Percentiles rank a stretch among this genome's conserved stretches.
These are phyloP conservation scores for Pseudocercospora eumusae DNA, from an alignment of 2,329 filamentous ascomycete species.

Conservation along the genomic window DNA sequence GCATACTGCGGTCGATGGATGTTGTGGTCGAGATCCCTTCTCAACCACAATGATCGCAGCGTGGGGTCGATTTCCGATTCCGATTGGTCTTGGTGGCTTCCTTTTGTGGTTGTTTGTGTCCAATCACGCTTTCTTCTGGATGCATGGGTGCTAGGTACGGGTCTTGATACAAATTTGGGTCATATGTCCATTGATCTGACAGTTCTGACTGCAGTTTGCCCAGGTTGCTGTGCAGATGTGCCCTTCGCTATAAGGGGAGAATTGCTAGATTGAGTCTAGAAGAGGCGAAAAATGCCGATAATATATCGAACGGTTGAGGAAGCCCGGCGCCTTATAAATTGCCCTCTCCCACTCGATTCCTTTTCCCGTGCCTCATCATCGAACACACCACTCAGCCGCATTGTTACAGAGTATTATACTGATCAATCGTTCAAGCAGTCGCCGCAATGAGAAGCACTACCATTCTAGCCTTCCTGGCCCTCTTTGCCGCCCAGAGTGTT, in stretches of 20 bases:
- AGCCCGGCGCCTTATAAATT: too few relatives aligned
- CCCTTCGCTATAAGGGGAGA: background rate
- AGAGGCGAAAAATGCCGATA: background rate
- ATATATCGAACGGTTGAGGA: background rate
- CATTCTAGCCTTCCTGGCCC: too few relatives aligned
- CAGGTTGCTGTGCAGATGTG: background rate
- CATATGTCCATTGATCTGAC: background rate
- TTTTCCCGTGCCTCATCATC: too few relatives aligned
- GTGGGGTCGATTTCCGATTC: slow-evolving; percentile 4
- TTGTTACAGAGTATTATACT: too few relatives aligned
- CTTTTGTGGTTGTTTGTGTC: slow-evolving; percentile 1
- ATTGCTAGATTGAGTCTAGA: background rate
- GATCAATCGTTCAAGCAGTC: too few relatives aligned
- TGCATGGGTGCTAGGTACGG: background rate
- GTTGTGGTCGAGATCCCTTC: background rate
- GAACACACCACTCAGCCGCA: too few relatives aligned
- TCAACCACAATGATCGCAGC: slow-evolving; percentile 1
- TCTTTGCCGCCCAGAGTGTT: too few relatives aligned
- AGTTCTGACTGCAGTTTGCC: background rate
- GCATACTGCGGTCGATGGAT: slow-evolving; percentile 3
- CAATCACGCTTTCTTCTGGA: background rate
- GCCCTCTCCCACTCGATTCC: too few relatives aligned
- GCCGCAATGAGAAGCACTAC: too few relatives aligned
- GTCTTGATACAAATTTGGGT: background rate
- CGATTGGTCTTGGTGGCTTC: slow-evolving; percentile 1